Base-by-base conservation (phyloP, 164 flowering plant genomes). In the Piper betle region DNA sequence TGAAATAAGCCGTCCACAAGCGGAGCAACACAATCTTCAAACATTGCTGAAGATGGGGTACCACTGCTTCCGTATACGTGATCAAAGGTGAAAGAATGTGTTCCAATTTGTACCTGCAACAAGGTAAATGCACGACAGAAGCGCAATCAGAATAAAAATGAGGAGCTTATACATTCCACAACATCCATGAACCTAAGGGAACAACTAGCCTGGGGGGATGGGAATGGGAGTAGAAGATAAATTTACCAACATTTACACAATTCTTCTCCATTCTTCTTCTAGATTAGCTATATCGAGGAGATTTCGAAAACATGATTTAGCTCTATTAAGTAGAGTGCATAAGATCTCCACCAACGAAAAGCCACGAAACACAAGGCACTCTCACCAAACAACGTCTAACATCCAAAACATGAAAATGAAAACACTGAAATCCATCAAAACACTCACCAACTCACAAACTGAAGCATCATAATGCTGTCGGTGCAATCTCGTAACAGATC, bases 41-140 rank as follows among this genome's bases (percentile, higher is more conserved):
- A 94, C 86, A 94, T 94, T 25, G 75, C 75, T 62, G 85, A 71
- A 41, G 97, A 78, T 54, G 92, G 84, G 62, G 91, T 78, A 53
- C 84, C 88, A 40, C 78, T 77, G 68, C 86, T 88, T 43, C 97
- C 97, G 69, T 94, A 94, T 52, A 94, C 97, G 80, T 88, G 96
- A 76, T 94, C 99, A 67, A 94, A 94, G 25, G 97, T 94, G 65
- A 94, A 94, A 16, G 96, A 88, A 81, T 91, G 99, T 57, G 86
- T 54, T 2, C 99, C 97, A 66, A 94, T 81, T 80, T 94, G 99
- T 62, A 91, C 84, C 99, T 94, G 83, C 25, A 55, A 55, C 38
- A 25, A 6, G 12, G 13, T 9, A 25, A 38, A 55, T 4, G 33
- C 39, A 25, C 9, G 4, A 55, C 37, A 55, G 39, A 33, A 6